These are phyloP conservation scores for Yamadazyma epiphylla DNA, from an alignment of 1,139 yeast species.

Conservation along the genomic window DNA sequence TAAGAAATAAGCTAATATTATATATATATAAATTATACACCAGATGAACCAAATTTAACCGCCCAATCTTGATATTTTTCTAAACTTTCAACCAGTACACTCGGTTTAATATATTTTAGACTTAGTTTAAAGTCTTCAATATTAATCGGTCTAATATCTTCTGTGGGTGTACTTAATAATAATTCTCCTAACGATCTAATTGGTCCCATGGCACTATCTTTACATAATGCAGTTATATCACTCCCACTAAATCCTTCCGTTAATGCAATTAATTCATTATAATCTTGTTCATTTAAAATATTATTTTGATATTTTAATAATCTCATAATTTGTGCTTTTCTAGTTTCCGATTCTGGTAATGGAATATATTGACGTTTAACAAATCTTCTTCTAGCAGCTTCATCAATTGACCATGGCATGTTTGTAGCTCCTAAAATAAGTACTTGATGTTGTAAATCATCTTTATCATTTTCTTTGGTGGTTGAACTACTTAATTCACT, in stretches of 20 bases:
- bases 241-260: conserved; percentile 90
- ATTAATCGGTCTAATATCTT: conserved; percentile 76
- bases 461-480: conserved; percentile 47
- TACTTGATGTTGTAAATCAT: conserved; percentile 53
- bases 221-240: conserved; percentile 91
- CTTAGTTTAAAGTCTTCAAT: conserved; percentile 75
- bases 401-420: conserved; percentile 97
- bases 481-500: conserved; percentile 82
- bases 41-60: conserved; percentile 81
- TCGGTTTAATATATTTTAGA: conserved; percentile 81
- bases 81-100: conserved; percentile 84
- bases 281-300: conserved; percentile 61
- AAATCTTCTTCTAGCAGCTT: conserved; percentile 94
- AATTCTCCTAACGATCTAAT: conserved; percentile 86
- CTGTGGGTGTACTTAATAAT: conserved; percentile 78
- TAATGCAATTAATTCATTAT: conserved; percentile 52
- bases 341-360: conserved; percentile 81
- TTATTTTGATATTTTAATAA: conserved; percentile 75
- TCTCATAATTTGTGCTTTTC: conserved; percentile 68
- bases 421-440: conserved; percentile 94
- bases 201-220: conserved; percentile 99
- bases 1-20: no score
- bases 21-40: conserved; percentile 60
- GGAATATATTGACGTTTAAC: conserved; percentile 94
- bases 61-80: conserved; percentile 87